phyloP scores from a whole-genome alignment of 2,329 filamentous ascomycete genomes.

The Aspergillus proliferans region DNA sequence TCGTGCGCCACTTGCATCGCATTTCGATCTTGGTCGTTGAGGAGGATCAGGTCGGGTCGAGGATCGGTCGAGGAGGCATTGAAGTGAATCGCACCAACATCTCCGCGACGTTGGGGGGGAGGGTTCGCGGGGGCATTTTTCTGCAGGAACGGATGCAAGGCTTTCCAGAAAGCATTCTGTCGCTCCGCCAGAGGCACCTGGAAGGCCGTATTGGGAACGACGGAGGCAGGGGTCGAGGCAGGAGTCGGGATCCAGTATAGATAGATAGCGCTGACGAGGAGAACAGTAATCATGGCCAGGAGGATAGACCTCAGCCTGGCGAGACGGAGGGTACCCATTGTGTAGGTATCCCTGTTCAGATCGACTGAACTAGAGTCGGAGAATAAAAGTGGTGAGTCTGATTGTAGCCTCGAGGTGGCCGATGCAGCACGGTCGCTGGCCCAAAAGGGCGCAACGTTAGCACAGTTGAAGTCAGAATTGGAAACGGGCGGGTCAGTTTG shows the following conservation, averaged over 20 bases:
- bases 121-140: slow-evolving; percentile 26
- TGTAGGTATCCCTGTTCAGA: background rate
- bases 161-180: slow-evolving; percentile 34
- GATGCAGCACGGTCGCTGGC: too few relatives aligned
- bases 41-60: slow-evolving; percentile 31
- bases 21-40: slow-evolving; percentile 28
- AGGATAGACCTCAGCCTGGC: slow-evolving; percentile 23
- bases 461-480: too few relatives aligned
- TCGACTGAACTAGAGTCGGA: too few relatives aligned
- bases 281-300: slow-evolving; percentile 21
- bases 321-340: slow-evolving; percentile 23
- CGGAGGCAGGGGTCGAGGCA: slow-evolving; percentile 24
- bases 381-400: too few relatives aligned
- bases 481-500: too few relatives aligned
- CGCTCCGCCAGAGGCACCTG: slow-evolving; percentile 30
- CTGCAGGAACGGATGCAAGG: slow-evolving; percentile 28
- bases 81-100: slow-evolving; percentile 22
- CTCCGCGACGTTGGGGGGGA: slow-evolving; percentile 18
- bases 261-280: slow-evolving; percentile 30
- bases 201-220: slow-evolving; percentile 28
- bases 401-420: too few relatives aligned
- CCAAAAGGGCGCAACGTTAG: too few relatives aligned
- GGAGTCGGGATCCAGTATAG: slow-evolving; percentile 31
- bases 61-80: slow-evolving; percentile 21
- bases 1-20: slow-evolving; percentile 36